Evolutionary conservation across 352 stramenopile genomes (phyloP), one percentile per base, ranked within the genome.

Genomic region (Aphanomyces invadans): DNA sequence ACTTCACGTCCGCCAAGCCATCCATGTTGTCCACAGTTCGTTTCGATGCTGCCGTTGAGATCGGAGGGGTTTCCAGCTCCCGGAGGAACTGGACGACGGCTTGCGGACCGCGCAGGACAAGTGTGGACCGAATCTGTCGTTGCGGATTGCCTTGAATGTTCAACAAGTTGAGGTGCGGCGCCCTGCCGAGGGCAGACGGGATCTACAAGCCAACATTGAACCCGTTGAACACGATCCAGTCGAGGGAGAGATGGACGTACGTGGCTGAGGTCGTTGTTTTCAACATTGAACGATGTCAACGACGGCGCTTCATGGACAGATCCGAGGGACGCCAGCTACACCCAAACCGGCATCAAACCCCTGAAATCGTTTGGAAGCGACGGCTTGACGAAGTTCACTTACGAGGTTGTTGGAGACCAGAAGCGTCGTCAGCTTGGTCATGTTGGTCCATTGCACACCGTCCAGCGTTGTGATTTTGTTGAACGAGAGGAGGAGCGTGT

Each of bases 251-350:
- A n/a, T n/a, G n/a, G 17, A 11, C 57, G 11, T 76, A 89, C 78
- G 70, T 89, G 76, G 7, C 76, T 77, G 5, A 95, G 64, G 48
- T 89, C 83, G 69, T 95, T 95, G 71, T 95, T 93, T 46, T 91
- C 79, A 23, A 93, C 71, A 19, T 81, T 89, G 0, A 95, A 73
- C 38, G 80, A 87, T 11, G 80, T 87, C 39, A 95, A 69, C 55
- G 73, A 73, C 7, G 75, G 75, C 4, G 78, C 71, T 49, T 85
- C 73, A 59, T 90, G 78, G 21, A 93, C 74, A 3, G 71, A 74
- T 53, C 81, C 80, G 9, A 91, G 72, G 1, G 77, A 83, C 38
- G 84, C 76, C 9, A 95, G 65, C 80, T 87, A 26, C 31, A 68
- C 25, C 32, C 46, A 64, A 42, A 42, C 15, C 36, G 36, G 7